A percentile compares a stretch with the other conserved stretches of the same genome.
phyloP scores from a whole-genome alignment of 2,329 filamentous ascomycete species.

The Aspergillus fijiensis region DNA sequence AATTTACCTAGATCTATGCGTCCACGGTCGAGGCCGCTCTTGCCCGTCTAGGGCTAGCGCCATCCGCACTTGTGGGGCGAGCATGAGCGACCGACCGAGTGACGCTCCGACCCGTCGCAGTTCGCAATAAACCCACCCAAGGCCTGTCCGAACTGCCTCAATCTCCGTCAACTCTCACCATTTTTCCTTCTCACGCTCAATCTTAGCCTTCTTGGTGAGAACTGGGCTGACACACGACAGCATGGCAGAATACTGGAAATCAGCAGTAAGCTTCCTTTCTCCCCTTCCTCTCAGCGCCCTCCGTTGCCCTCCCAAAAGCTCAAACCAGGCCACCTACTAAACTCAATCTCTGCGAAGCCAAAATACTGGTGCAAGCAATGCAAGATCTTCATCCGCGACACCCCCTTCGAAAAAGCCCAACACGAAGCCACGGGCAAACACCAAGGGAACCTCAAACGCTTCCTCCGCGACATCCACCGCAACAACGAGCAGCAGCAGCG shows the following conservation, averaged over 20 bases:
- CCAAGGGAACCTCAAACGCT: constrained; percentile 82
- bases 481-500: constrained; percentile 76
- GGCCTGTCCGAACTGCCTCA: neutral
- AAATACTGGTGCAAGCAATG: constrained; percentile 99
- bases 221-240: neutral
- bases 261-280: constrained; percentile 59
- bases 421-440: constrained; percentile 86
- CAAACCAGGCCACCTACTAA: neutral
- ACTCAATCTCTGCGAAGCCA: constrained; percentile 48
- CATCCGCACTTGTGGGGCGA: neutral
- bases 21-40: neutral
- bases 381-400: constrained; percentile 85
- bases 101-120: neutral
- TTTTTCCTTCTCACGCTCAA: neutral
- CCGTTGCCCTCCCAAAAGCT: neutral
- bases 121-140: neutral
- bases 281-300: neutral
- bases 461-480: constrained; percentile 83
- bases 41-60: neutral
- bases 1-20: too few species aligned
- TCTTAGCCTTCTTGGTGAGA: neutral
- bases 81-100: neutral
- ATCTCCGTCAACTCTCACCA: neutral
- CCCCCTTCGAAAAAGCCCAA: constrained; percentile 81
- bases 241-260: constrained; percentile 99